Conservation (phyloP, 257 asterid species). For the Primulina tabacum region DNA sequence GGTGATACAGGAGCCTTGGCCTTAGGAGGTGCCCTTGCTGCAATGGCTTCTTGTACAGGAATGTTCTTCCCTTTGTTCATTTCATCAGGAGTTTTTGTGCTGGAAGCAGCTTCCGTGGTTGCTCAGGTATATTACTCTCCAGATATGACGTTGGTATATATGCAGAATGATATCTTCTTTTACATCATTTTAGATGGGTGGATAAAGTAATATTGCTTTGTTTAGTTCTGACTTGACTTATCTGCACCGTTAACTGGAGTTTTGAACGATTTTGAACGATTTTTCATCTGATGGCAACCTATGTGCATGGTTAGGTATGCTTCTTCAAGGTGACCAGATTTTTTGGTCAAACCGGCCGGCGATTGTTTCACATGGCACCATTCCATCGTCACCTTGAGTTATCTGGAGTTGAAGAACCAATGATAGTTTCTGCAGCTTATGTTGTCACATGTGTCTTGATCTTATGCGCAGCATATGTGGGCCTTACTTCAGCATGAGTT, state of each 20-base stretch:
- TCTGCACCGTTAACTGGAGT: background rate
- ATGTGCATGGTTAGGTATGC: conserved; percentile 39
- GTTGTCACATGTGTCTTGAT: conserved; percentile 45
- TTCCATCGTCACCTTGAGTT: conserved; percentile 66
- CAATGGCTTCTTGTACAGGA: conserved; percentile 95
- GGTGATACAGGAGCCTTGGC: conserved; percentile 91
- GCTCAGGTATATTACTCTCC: conserved; percentile 47
- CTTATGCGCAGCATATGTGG: conserved; percentile 64
- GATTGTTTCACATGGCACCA: conserved; percentile 49
- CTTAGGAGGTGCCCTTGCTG: conserved; percentile 90
- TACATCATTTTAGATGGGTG: background rate
- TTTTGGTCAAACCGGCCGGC: conserved; percentile 40
- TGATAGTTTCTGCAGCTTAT: conserved; percentile 66
- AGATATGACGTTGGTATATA: background rate
- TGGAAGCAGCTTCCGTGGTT: conserved; percentile 57
- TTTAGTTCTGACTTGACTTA: background rate
- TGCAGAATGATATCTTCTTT: conserved; percentile 1
- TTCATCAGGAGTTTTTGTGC: conserved; percentile 66
- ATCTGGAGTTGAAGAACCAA: conserved; percentile 62
- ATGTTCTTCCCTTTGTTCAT: conserved; percentile 86
- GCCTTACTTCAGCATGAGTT: conserved; percentile 64
- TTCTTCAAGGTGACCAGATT: conserved; percentile 45
- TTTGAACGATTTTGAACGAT: background rate
- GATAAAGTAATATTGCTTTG: background rate
- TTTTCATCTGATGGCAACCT: conserved; percentile 16